A percentile compares a stretch with the other conserved stretches of the same genome.
These are phyloP conservation scores for Scheffersomyces segobiensis DNA, from an alignment of 1,139 yeast genomes.

Conservation along the genomic window DNA sequence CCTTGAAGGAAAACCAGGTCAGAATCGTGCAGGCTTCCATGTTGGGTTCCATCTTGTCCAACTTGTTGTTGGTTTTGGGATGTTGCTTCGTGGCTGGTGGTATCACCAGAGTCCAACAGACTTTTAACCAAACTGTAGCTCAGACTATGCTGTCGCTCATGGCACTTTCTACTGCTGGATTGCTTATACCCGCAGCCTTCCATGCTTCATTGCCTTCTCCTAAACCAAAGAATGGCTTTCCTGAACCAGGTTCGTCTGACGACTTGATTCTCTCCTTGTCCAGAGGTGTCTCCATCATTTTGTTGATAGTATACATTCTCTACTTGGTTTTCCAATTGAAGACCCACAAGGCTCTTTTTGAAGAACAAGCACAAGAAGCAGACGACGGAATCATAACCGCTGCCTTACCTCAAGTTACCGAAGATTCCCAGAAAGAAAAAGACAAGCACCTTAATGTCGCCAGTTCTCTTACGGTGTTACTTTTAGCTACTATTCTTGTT, in stretches of 20 bases:
- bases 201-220: slow-evolving; percentile 71
- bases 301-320: slow-evolving; percentile 74
- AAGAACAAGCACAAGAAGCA: slow-evolving; percentile 38
- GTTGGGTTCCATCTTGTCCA: slow-evolving; percentile 91
- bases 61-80: slow-evolving; percentile 86
- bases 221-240: slow-evolving; percentile 31
- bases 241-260: slow-evolving; percentile 43
- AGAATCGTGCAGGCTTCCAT: slow-evolving; percentile 95
- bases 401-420: slow-evolving; percentile 31
- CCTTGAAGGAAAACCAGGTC: slow-evolving; percentile 80
- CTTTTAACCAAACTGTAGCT: slow-evolving; percentile 93
- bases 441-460: slow-evolving; percentile 37
- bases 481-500: slow-evolving; percentile 73
- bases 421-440: slow-evolving; percentile 25
- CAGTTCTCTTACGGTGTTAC: slow-evolving; percentile 50
- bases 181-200: slow-evolving; percentile 94
- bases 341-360: slow-evolving; percentile 68
- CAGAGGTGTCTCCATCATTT: slow-evolving; percentile 81
- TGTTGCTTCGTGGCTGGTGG: slow-evolving; percentile 96
- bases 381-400: slow-evolving; percentile 39
- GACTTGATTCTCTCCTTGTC: slow-evolving; percentile 69
- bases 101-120: slow-evolving; percentile 77
- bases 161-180: slow-evolving; percentile 87
- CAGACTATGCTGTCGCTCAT: slow-evolving; percentile 94
- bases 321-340: slow-evolving; percentile 84